Evolutionary conservation across 495 filamentous ascomycete species (phyloP).

Genomic region (Lophium mytilinum): DNA sequence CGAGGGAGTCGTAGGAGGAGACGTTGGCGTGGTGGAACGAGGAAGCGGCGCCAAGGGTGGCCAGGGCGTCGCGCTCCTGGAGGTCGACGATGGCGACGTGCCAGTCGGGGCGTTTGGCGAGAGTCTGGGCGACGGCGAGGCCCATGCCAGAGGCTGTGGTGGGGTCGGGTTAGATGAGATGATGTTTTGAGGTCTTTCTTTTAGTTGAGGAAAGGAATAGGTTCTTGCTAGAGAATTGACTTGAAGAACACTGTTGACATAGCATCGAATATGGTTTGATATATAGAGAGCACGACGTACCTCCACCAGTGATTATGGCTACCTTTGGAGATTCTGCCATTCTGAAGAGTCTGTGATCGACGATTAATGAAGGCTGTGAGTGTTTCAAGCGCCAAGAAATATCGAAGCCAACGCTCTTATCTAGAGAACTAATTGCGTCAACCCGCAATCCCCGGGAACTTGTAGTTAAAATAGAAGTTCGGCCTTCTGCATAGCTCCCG

Average conservation of each 20-base stretch:
- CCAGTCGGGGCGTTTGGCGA: constrained; percentile 20
- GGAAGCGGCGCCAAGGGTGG: neutral
- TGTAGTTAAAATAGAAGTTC: neutral
- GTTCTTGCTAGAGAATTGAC: neutral
- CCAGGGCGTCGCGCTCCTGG: constrained; percentile 11
- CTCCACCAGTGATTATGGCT: constrained; percentile 26
- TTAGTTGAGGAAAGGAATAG: neutral
- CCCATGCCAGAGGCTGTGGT: constrained; percentile 29
- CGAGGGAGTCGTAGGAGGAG: constrained; percentile 17
- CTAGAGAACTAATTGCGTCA: neutral
- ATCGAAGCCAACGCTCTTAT: neutral
- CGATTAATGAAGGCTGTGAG: neutral
- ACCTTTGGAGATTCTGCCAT: constrained; percentile 9
- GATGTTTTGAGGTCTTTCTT: neutral
- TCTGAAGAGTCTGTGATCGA: neutral
- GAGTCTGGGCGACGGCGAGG: constrained; percentile 25
- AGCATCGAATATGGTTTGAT: neutral
- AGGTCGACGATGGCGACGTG: constrained; percentile 28
- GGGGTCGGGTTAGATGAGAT: neutral
- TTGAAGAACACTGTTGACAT: neutral
- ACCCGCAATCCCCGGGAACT: neutral
- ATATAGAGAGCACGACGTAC: neutral
- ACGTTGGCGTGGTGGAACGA: constrained; percentile 27
- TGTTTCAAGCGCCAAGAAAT: neutral
- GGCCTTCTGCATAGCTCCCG: neutral